These are phyloP conservation scores for Trichoderma sp. DNA, from an alignment of 2,329 filamentous ascomycete genomes.

Conservation along the genomic window DNA sequence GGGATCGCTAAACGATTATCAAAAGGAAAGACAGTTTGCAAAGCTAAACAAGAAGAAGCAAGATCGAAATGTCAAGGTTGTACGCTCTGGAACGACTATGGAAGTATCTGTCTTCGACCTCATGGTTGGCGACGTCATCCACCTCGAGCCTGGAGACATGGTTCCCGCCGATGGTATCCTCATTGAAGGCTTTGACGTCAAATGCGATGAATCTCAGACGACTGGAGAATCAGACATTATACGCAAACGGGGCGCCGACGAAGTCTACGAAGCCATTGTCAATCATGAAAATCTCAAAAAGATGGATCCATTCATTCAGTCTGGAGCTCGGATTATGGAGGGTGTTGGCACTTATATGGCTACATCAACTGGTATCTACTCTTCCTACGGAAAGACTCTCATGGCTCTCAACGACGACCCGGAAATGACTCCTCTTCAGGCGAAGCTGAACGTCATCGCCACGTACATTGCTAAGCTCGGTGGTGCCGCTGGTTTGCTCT, in stretches of 20 bases:
- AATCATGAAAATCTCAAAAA: slow-evolving; percentile 67
- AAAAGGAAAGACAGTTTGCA: slow-evolving; percentile 78
- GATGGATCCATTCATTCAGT: slow-evolving; percentile 83
- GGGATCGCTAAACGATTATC: slow-evolving; percentile 76
- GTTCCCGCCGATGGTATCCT: slow-evolving; percentile 74
- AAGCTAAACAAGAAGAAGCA: slow-evolving; percentile 79
- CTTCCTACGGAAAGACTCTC: slow-evolving; percentile 73
- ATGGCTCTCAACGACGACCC: slow-evolving; percentile 73
- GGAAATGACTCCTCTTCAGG: slow-evolving; percentile 75
- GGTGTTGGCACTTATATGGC: slow-evolving; percentile 74
- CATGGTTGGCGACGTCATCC: slow-evolving; percentile 68
- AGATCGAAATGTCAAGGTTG: slow-evolving; percentile 69
- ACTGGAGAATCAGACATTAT: slow-evolving; percentile 79
- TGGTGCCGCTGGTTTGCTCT: slow-evolving; percentile 72
- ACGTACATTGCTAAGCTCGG: slow-evolving; percentile 78
- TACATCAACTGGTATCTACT: slow-evolving; percentile 72
- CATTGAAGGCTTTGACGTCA: slow-evolving; percentile 72
- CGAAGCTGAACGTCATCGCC: slow-evolving; percentile 73
- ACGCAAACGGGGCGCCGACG: slow-evolving; percentile 66
- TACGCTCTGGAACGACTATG: slow-evolving; percentile 69
- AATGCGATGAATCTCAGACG: slow-evolving; percentile 76
- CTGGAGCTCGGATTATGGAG: slow-evolving; percentile 76
- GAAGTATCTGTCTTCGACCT: slow-evolving; percentile 71
- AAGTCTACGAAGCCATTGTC: slow-evolving; percentile 70
- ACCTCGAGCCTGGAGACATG: slow-evolving; percentile 74